Evolutionary conservation across 1,284 basidiomycete species (phyloP).

Genomic region (Rhizoctonia solani): DNA sequence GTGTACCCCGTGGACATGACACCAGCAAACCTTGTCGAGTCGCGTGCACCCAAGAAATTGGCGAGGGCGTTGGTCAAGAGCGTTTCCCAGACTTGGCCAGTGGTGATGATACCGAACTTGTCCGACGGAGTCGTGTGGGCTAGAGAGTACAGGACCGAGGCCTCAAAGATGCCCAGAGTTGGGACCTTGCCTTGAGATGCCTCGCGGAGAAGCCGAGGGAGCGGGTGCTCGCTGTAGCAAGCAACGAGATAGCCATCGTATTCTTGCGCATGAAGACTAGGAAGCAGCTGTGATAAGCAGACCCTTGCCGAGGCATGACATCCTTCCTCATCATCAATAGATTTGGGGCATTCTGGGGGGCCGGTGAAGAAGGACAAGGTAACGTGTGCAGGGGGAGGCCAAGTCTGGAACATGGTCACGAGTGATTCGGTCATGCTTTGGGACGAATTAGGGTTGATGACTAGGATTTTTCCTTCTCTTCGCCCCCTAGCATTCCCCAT

Average conservation of each 20-base stretch:
- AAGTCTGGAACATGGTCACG: slow-evolving; percentile 35
- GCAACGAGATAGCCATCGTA: slow-evolving; percentile 53
- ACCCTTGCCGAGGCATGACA: slow-evolving; percentile 48
- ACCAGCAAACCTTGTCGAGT: slow-evolving; percentile 48
- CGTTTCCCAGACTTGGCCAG: slow-evolving; percentile 53
- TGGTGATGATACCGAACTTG: slow-evolving; percentile 56
- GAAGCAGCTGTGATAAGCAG: slow-evolving; percentile 45
- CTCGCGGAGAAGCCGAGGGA: slow-evolving; percentile 51
- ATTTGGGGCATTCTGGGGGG: slow-evolving; percentile 47
- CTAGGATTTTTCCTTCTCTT: slow-evolving; percentile 44
- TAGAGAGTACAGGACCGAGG: slow-evolving; percentile 48
- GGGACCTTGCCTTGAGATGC: slow-evolving; percentile 36
- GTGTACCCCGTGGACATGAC: slow-evolving; percentile 52
- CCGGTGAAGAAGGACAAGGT: slow-evolving; percentile 50
- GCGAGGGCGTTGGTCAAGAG: slow-evolving; percentile 49
- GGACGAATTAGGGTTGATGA: slow-evolving; percentile 59
- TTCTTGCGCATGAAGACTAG: slow-evolving; percentile 21
- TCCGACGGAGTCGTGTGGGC: slow-evolving; percentile 43
- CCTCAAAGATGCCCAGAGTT: slow-evolving; percentile 52
- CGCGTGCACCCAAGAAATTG: slow-evolving; percentile 42
- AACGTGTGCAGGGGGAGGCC: slow-evolving; percentile 34
- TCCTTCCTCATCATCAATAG: slow-evolving; percentile 51
- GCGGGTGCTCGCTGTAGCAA: slow-evolving; percentile 57
- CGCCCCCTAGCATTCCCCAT: neutral
- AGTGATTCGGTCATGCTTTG: slow-evolving; percentile 48